A percentile compares a stretch with the other conserved stretches of the same genome.
phyloP scores from a whole-genome alignment of 2,329 filamentous ascomycete genomes.

The Colletotrichum chrysophilum region DNA sequence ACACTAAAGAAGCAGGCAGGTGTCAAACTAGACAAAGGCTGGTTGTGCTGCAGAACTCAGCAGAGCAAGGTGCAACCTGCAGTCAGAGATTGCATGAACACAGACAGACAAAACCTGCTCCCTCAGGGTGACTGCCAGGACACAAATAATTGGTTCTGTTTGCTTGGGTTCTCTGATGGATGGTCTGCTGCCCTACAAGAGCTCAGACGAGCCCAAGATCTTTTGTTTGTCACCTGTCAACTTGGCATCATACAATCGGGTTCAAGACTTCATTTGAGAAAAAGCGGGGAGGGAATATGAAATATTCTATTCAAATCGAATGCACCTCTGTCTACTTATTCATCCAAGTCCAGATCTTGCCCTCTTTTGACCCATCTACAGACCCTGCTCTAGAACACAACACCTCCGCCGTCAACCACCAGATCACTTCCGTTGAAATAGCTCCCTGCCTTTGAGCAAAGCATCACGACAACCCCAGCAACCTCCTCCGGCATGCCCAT shows the following conservation, averaged over 20 bases:
- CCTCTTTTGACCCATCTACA: not conserved
- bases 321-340: not conserved
- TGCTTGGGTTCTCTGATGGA: too few relatives aligned
- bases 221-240: not conserved
- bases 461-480: constrained; percentile 64
- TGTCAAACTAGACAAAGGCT: not conserved
- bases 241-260: too few relatives aligned
- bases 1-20: not conserved
- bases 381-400: constrained; percentile 15
- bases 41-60: not conserved
- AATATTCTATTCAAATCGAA: not conserved
- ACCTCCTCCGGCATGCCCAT: constrained; percentile 71
- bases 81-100: not conserved
- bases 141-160: too few relatives aligned
- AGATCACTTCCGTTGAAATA: constrained; percentile 75
- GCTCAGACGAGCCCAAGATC: not conserved
- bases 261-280: not conserved
- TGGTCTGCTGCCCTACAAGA: not conserved
- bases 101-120: not conserved
- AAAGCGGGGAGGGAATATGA: not conserved
- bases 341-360: not conserved
- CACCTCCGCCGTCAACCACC: constrained; percentile 63
- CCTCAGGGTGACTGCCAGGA: too few relatives aligned
- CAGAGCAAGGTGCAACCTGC: not conserved
- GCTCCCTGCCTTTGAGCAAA: constrained; percentile 64